Evolutionary conservation across 208 protist genomes (phyloP), one percentile per base, ranked within the genome.

Genomic region (Leishmania arabica): DNA sequence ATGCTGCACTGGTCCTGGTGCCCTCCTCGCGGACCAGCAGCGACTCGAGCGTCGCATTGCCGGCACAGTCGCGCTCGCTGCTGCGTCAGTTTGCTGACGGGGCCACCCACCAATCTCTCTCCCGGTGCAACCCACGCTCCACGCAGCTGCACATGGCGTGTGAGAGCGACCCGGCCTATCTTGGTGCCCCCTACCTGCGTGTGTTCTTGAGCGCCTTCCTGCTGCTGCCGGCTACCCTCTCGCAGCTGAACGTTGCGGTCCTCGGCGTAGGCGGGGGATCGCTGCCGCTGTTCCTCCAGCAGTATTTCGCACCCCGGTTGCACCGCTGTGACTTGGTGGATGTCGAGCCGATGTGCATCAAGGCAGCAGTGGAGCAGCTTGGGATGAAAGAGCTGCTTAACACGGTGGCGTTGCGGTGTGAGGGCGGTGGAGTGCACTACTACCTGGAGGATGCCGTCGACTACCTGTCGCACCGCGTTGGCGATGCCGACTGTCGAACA

Each of bases 251-350:
- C 37, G 92, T 97, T 13, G 91, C 88, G 0, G 86, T 96, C 68
- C 88, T 97, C 51, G 95, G 95, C 37, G 91, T 96, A 17, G 95
- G 91, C 56, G 95, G 93, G 21, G 95, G 95, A 31, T 90, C 92
- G 4, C 78, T 97, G 34, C 90, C 95, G 0, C 82, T 89, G 58
- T 97, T 97, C 78, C 74, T 96, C 37, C 92, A 94, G 85, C 80
- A 82, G 8, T 91, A 93, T 84, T 95, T 95, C 53, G 87, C 84
- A 3, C 84, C 81, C 31, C 81, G 85, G 21, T 81, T 96, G 19
- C 71, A 71, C 64, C 80, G 80, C 40, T 83, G 95, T 60, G 93
- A 96, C 79, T 79, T 97, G 21, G 95, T 97, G 19, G 95, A 97
- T 74, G 81, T 95, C 15, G 92, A 97, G 84, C 92, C 92, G 8